These are phyloP conservation scores for Cardamine occulta DNA, from an alignment of 345 rosid species.

Conservation along the genomic window DNA sequence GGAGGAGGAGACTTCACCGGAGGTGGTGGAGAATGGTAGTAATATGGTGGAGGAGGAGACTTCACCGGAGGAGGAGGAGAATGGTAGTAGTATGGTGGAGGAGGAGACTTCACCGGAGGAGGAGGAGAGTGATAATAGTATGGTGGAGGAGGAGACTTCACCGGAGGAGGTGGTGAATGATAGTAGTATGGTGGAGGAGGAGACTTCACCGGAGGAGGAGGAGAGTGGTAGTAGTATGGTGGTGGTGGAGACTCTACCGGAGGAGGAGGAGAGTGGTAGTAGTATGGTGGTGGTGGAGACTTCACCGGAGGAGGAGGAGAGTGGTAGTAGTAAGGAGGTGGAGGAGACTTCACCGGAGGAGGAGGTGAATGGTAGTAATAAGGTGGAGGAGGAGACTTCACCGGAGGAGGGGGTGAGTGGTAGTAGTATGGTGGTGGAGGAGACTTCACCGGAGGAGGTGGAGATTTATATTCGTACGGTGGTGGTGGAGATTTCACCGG, in stretches of 20 bases:
- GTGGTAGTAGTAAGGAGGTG: slow-evolving; percentile 27
- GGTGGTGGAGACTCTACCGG: slow-evolving; percentile 50
- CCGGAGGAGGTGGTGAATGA: slow-evolving; percentile 52
- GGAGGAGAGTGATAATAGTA: slow-evolving; percentile 27
- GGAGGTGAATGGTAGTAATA: slow-evolving; percentile 47
- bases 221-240: slow-evolving; percentile 43
- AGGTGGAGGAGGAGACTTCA: slow-evolving; percentile 26
- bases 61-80: slow-evolving; percentile 51
- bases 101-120: slow-evolving; percentile 30
- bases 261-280: slow-evolving; percentile 45
- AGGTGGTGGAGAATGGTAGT: slow-evolving; percentile 41
- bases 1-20: slow-evolving; percentile 33
- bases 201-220: slow-evolving; percentile 40
- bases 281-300: slow-evolving; percentile 43
- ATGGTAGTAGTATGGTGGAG: slow-evolving; percentile 35
- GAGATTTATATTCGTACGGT: slow-evolving; percentile 48
- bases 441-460: slow-evolving; percentile 51
- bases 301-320: slow-evolving; percentile 38
- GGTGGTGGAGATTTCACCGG: slow-evolving; percentile 36
- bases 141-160: slow-evolving; percentile 42
- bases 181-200: slow-evolving; percentile 46
- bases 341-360: slow-evolving; percentile 40
- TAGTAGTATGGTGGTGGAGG: slow-evolving; percentile 38
- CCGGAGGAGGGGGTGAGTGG: slow-evolving; percentile 28
- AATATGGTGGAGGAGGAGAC: slow-evolving; percentile 23